Evolutionary conservation across 257 asterid species (phyloP).

Genomic region (Coffea eugenioides): DNA sequence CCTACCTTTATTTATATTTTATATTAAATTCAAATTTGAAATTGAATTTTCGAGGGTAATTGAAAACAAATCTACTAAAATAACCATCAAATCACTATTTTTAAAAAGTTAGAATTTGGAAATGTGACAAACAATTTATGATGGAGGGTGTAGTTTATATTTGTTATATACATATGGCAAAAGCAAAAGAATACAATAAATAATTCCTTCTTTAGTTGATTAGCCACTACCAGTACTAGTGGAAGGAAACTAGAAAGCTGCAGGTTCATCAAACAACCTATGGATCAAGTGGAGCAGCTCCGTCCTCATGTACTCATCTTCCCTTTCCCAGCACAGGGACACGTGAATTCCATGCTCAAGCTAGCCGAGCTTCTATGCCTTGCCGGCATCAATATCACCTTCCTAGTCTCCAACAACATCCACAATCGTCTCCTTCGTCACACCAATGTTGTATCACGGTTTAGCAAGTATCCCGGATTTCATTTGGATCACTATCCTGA

Average conservation of each 20-base stretch:
- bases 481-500: slow-evolving; percentile 38
- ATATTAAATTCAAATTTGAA: no score
- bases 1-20: no score
- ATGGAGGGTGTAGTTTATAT: no score
- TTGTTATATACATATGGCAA: no score
- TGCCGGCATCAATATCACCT: slow-evolving; percentile 52
- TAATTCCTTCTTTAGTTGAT: no score
- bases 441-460: slow-evolving; percentile 34
- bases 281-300: slow-evolving; percentile 16
- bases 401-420: slow-evolving; percentile 46
- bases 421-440: slow-evolving; percentile 48
- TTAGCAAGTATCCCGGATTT: slow-evolving; percentile 36
- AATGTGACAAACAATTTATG: no score
- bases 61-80: no score
- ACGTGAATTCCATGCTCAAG: slow-evolving; percentile 60
- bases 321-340: slow-evolving; percentile 65
- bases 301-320: slow-evolving; percentile 65
- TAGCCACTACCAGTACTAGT: no score
- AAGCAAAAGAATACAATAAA: no score
- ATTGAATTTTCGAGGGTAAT: no score
- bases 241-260: not conserved
- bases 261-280: not conserved
- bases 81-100: no score
- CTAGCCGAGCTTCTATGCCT: slow-evolving; percentile 59
- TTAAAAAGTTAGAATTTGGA: no score